Evolutionary conservation across 805 yeast genomes (phyloP).

Genomic region (Sungouiozyma intestinalis): DNA sequence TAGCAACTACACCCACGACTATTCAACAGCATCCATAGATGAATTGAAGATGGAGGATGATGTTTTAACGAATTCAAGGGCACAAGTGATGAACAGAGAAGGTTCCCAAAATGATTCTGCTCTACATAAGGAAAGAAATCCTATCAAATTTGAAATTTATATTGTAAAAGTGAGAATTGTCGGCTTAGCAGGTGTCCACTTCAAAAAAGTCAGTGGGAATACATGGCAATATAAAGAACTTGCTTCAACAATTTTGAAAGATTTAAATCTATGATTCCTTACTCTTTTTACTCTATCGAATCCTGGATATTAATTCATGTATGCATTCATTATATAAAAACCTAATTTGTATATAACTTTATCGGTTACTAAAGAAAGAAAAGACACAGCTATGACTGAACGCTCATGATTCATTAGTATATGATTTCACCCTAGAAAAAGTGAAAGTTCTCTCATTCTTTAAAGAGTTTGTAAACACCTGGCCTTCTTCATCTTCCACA

Average conservation of each 20-base stretch:
- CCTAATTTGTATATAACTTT: too few species aligned
- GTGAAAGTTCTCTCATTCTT: conserved; percentile 70
- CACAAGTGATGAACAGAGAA: conserved; percentile 47
- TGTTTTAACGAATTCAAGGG: conserved; percentile 39
- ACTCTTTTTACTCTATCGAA: too few species aligned
- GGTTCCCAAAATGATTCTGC: conserved; percentile 36
- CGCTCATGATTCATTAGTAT: conserved; percentile 5
- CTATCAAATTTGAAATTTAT: conserved; percentile 74
- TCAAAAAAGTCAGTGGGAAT: conserved; percentile 85
- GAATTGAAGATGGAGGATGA: conserved; percentile 28
- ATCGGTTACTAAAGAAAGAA: too few species aligned
- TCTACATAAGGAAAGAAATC: conserved; percentile 29
- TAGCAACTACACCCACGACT: conserved; percentile 15
- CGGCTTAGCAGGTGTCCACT: conserved; percentile 86
- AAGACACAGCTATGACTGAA: too few species aligned
- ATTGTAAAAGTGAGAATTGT: conserved; percentile 87
- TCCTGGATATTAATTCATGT: too few species aligned
- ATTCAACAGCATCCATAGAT: conserved; percentile 28
- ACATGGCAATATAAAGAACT: conserved; percentile 90
- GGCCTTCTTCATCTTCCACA: conserved; percentile 46
- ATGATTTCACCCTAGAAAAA: conserved; percentile 52
- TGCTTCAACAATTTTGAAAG: conserved; percentile 73
- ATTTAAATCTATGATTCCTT: conserved; percentile 44
- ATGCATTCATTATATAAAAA: too few species aligned
- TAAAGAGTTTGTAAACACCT: conserved; percentile 44